phyloP scores from a whole-genome alignment of 768 basidiomycete genomes.

The Clitopilus hobsonii region DNA sequence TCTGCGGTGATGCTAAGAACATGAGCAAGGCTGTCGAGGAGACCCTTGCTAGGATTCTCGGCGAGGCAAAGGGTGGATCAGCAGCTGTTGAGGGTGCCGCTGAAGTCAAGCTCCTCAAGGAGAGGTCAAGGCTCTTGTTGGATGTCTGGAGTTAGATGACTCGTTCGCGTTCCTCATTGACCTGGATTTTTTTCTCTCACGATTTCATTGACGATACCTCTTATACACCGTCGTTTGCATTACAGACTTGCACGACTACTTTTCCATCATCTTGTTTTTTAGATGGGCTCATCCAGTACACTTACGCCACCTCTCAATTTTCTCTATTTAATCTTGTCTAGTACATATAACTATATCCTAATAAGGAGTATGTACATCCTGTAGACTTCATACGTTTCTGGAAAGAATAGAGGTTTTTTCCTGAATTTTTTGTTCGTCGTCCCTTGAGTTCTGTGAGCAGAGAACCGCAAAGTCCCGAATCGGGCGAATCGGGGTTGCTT shows the following conservation, averaged over 20 bases:
- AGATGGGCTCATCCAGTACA: neutral
- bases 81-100: slow-evolving; percentile 85
- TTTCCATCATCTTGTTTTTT: neutral
- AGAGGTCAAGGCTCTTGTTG: slow-evolving; percentile 79
- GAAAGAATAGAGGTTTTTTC: slow-evolving; percentile 2
- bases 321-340: slow-evolving; percentile 4
- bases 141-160: slow-evolving; percentile 80
- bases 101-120: slow-evolving; percentile 94
- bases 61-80: slow-evolving; percentile 89
- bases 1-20: slow-evolving; percentile 93
- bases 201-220: neutral
- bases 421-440: neutral
- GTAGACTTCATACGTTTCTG: slow-evolving; percentile 2
- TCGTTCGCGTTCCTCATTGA: too few relatives aligned
- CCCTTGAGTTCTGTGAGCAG: neutral
- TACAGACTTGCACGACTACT: too few relatives aligned
- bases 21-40: slow-evolving; percentile 98
- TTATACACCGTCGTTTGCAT: neutral
- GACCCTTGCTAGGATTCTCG: slow-evolving; percentile 75
- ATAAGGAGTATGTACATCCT: neutral
- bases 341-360: neutral
- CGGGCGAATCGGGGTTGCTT: neutral
- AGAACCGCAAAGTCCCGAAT: neutral
- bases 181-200: neutral
- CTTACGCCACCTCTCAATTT: neutral